phyloP scores from a whole-genome alignment of 2,329 filamentous ascomycete genomes.

The Aspergillus flavus region DNA sequence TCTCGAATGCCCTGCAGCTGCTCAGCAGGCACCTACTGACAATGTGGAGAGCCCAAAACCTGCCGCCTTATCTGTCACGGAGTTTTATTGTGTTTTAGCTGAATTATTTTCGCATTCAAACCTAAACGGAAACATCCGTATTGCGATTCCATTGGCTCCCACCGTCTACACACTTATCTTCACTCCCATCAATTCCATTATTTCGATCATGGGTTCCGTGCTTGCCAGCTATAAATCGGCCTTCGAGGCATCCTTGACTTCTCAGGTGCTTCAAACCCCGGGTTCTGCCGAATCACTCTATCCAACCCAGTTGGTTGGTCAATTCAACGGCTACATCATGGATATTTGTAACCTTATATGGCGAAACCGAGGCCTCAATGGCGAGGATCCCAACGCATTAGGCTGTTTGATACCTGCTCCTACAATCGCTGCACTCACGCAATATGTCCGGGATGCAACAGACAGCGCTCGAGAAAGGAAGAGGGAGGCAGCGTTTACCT shows the following conservation, averaged over 20 bases:
- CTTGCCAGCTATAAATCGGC: slow-evolving; percentile 73
- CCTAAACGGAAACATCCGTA: slow-evolving; percentile 60
- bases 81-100: slow-evolving; percentile 70
- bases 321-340: slow-evolving; percentile 84
- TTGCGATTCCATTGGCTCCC: slow-evolving; percentile 67
- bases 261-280: slow-evolving; percentile 35
- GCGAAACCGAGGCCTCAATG: slow-evolving; percentile 72
- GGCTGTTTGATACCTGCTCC: slow-evolving; percentile 55
- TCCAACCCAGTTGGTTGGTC: slow-evolving; percentile 62
- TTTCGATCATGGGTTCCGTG: slow-evolving; percentile 70
- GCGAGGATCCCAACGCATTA: slow-evolving; percentile 61
- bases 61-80: slow-evolving; percentile 57
- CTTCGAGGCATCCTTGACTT: slow-evolving; percentile 65
- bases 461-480: slow-evolving; percentile 35
- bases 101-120: slow-evolving; percentile 57
- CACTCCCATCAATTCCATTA: slow-evolving; percentile 61
- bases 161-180: slow-evolving; percentile 75
- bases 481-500: slow-evolving; percentile 33
- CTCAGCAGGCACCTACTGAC: slow-evolving; percentile 15
- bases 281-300: slow-evolving; percentile 47
- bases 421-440: slow-evolving; percentile 47
- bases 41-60: slow-evolving; percentile 25
- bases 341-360: slow-evolving; percentile 84
- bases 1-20: slow-evolving; percentile 54
- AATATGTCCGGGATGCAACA: slow-evolving; percentile 45